Evolutionary conservation across 2,329 filamentous ascomycete genomes (phyloP).

Genomic region (Ophiostoma fasciatum): DNA sequence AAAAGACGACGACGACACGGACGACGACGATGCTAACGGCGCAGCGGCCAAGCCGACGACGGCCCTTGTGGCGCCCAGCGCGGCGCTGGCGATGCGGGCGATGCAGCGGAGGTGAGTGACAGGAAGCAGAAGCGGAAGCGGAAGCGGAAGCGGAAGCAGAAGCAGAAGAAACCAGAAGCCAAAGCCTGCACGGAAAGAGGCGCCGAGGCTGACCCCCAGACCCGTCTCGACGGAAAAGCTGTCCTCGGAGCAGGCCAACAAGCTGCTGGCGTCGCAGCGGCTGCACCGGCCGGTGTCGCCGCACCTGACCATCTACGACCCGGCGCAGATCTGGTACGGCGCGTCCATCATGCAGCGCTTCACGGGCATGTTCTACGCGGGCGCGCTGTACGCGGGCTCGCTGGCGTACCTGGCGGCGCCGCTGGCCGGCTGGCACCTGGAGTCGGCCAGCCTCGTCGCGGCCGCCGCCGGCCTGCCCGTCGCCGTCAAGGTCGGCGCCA

Average conservation of each 20-base stretch:
- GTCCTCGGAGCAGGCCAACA: conserved; percentile 34
- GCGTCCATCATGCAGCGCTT: conserved; percentile 64
- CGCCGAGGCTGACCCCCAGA: too few relatives aligned
- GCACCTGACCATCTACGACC: conserved; percentile 74
- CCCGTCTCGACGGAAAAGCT: conserved; percentile 42
- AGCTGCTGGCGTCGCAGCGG: conserved; percentile 70
- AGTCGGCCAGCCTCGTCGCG: conserved; percentile 44
- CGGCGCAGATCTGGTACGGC: conserved; percentile 72
- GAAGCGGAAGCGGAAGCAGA: conserved; percentile 24
- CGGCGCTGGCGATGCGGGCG: too few relatives aligned
- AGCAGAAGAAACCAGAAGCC: conserved; percentile 8
- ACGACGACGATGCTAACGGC: too few relatives aligned
- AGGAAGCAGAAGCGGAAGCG: too few relatives aligned
- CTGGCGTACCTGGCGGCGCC: conserved; percentile 70
- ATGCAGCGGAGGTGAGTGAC: too few relatives aligned
- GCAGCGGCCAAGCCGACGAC: conserved; percentile 29
- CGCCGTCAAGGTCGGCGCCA: conserved; percentile 40
- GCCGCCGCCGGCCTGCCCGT: conserved; percentile 45
- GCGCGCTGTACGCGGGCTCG: conserved; percentile 65
- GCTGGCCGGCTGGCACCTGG: conserved; percentile 48
- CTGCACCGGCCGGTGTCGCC: conserved; percentile 68
- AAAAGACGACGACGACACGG: too few relatives aligned
- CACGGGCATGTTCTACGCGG: conserved; percentile 59
- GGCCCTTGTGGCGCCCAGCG: conserved; percentile 31
- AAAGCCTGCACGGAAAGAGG: too few relatives aligned